Evolutionary conservation across 208 protist genomes (phyloP).

Genomic region (Wallacemonas sp.): DNA sequence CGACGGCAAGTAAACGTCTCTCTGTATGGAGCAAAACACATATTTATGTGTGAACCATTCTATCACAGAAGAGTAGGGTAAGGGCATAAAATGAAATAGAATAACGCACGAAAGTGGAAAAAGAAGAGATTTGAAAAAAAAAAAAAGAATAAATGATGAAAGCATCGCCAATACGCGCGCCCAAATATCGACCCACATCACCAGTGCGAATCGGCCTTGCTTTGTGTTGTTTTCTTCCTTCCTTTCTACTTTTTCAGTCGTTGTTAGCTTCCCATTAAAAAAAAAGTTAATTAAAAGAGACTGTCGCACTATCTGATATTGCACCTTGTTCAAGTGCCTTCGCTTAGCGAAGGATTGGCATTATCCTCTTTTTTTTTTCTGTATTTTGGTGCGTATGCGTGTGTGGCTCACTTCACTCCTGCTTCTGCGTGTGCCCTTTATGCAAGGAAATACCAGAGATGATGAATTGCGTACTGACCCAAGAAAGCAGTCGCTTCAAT

Average conservation of each 20-base stretch:
- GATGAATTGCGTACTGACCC: slow-evolving; percentile 3
- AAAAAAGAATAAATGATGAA: not conserved
- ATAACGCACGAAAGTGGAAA: not conserved
- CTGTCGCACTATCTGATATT: not conserved
- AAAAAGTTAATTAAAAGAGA: too few relatives aligned
- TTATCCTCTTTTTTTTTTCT: slow-evolving; percentile 8
- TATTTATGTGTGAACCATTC: too few relatives aligned
- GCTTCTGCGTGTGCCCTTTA: slow-evolving; percentile 2
- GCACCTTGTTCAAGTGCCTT: not conserved
- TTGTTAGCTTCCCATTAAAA: too few relatives aligned
- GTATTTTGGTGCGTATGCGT: not conserved
- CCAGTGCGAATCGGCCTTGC: too few relatives aligned
- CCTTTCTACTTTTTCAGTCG: too few relatives aligned
- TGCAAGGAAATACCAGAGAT: not conserved
- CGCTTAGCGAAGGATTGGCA: not conserved
- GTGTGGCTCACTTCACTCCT: slow-evolving; percentile 7
- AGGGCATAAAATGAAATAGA: not conserved
- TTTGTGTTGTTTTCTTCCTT: too few relatives aligned
- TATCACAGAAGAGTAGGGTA: too few relatives aligned
- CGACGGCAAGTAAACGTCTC: not conserved
- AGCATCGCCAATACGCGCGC: too few relatives aligned
- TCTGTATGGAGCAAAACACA: too few relatives aligned
- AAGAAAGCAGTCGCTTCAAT: not conserved
- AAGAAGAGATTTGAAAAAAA: not conserved
- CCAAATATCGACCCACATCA: too few relatives aligned